Evolutionary conservation across 306 rosid genomes (phyloP).

Genomic region (Prinsepia uniflora): DNA sequence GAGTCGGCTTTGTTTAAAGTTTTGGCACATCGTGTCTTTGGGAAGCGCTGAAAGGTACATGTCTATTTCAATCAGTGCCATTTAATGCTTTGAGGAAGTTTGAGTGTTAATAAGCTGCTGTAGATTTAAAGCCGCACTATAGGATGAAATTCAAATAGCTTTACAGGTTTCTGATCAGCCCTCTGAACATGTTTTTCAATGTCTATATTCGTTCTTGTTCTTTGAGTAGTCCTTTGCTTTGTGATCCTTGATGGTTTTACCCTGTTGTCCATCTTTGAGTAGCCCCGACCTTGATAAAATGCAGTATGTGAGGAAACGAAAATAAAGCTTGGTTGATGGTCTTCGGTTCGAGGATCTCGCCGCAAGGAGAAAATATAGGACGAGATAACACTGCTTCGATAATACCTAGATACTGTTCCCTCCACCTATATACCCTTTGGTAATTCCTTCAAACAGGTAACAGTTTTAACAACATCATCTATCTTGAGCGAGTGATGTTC

Average conservation of each 20-base stretch:
- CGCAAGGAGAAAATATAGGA: too few species aligned
- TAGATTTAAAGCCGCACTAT: conserved; percentile 14
- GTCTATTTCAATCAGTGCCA: conserved; percentile 60
- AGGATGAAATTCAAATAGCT: conserved; percentile 37
- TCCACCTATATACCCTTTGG: too few species aligned
- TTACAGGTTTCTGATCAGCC: conserved; percentile 45
- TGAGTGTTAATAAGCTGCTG: conserved; percentile 60
- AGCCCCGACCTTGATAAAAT: too few species aligned
- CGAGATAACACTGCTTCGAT: too few species aligned
- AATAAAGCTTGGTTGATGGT: too few species aligned
- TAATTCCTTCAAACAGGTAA: too few species aligned
- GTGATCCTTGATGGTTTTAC: conserved; percentile 1
- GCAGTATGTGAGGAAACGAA: too few species aligned
- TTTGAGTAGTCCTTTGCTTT: neutral
- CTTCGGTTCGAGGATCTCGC: too few species aligned
- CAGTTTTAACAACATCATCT: too few species aligned
- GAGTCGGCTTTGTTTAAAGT: conserved; percentile 58
- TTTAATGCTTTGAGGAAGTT: conserved; percentile 65
- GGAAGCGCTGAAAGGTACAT: conserved; percentile 54
- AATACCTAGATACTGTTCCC: too few species aligned
- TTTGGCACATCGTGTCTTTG: conserved; percentile 43
- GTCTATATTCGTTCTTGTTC: conserved; percentile 10
- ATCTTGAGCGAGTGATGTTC: too few species aligned
- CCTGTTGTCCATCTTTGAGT: neutral
- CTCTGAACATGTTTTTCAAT: conserved; percentile 7